Evolutionary conservation across 176 grass and related monocot genomes (phyloP).

Genomic region (Lolium rigidum): DNA sequence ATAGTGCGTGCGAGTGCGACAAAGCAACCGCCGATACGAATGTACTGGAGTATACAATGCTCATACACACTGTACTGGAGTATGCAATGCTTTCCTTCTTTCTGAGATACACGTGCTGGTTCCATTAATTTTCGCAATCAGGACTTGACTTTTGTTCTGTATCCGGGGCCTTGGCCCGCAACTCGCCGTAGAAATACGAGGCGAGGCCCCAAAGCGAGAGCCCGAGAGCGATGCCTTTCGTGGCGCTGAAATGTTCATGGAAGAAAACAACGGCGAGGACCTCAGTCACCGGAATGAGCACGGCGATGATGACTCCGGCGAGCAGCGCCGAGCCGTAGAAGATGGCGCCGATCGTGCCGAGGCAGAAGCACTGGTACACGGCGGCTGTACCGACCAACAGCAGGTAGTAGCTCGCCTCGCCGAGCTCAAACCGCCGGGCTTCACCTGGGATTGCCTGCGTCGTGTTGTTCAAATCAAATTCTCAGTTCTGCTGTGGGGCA

Average conservation of each 20-base stretch:
- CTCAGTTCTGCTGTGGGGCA: no score
- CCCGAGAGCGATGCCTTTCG: slow-evolving; percentile 75
- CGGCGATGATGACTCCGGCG: slow-evolving; percentile 70
- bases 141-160: neutral
- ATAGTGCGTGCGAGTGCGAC: no score
- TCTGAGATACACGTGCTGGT: neutral
- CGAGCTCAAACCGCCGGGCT: slow-evolving; percentile 63
- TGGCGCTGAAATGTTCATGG: slow-evolving; percentile 64
- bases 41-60: no score
- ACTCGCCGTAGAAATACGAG: slow-evolving; percentile 89
- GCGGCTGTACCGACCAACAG: slow-evolving; percentile 51
- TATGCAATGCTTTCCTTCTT: neutral
- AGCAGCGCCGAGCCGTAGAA: slow-evolving; percentile 82
- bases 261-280: slow-evolving; percentile 76
- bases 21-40: no score
- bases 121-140: neutral
- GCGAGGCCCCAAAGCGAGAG: slow-evolving; percentile 84
- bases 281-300: slow-evolving; percentile 74
- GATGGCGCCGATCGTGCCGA: slow-evolving; percentile 76
- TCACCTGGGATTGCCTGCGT: slow-evolving; percentile 76
- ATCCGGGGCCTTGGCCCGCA: slow-evolving; percentile 39
- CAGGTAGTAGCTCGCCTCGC: slow-evolving; percentile 67
- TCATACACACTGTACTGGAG: no score
- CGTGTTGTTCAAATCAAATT: neutral
- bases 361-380: slow-evolving; percentile 76